These are phyloP conservation scores for Pseudovirgaria hyperparasitica DNA, from an alignment of 2,329 filamentous ascomycete species.

Conservation along the genomic window DNA sequence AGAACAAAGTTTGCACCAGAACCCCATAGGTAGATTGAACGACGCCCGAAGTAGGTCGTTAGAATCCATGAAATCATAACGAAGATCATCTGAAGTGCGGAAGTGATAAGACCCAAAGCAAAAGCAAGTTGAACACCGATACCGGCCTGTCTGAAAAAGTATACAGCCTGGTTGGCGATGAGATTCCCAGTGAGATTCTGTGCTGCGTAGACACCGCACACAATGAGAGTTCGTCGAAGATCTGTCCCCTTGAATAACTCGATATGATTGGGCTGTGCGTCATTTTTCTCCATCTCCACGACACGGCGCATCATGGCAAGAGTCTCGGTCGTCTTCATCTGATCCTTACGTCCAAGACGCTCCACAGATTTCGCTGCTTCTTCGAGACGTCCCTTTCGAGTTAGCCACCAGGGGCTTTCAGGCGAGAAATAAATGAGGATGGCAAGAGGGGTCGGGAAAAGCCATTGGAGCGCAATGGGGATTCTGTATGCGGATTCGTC, in stretches of 20 bases:
- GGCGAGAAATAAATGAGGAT: slow-evolving; percentile 39
- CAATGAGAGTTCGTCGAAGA: slow-evolving; percentile 40
- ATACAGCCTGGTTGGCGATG: slow-evolving; percentile 50
- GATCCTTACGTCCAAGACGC: slow-evolving; percentile 35
- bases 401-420: slow-evolving; percentile 43
- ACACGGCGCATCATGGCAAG: slow-evolving; percentile 48
- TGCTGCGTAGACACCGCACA: slow-evolving; percentile 44
- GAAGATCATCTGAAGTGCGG: slow-evolving; percentile 47
- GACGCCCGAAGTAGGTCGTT: slow-evolving; percentile 49
- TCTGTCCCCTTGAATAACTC: slow-evolving; percentile 46
- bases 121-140: slow-evolving; percentile 43
- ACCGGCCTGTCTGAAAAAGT: slow-evolving; percentile 54
- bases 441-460: slow-evolving; percentile 43
- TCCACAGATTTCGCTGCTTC: slow-evolving; percentile 33
- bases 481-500: slow-evolving; percentile 34
- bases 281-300: slow-evolving; percentile 40
- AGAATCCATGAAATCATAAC: slow-evolving; percentile 57
- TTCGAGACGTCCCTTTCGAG: slow-evolving; percentile 34
- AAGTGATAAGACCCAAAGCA: slow-evolving; percentile 51
- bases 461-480: slow-evolving; percentile 39
- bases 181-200: slow-evolving; percentile 52
- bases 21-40: slow-evolving; percentile 52
- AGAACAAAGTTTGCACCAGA: slow-evolving; percentile 40
- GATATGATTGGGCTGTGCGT: slow-evolving; percentile 34
- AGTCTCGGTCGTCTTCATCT: slow-evolving; percentile 27